These are phyloP conservation scores for Jacaranda mimosifolia DNA, from an alignment of 257 asterid genomes.

Conservation along the genomic window DNA sequence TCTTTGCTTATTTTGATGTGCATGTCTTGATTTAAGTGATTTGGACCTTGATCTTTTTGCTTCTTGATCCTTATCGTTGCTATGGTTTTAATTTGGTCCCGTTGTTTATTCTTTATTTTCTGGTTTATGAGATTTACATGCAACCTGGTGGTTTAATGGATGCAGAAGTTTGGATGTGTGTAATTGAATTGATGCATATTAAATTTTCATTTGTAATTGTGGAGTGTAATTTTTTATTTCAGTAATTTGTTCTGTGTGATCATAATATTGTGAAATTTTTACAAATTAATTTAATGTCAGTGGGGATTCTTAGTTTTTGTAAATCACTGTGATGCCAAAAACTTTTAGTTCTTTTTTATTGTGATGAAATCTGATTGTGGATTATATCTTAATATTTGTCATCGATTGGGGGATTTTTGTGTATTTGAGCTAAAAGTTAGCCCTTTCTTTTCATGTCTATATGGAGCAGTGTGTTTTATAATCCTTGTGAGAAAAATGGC, in stretches of 20 bases:
- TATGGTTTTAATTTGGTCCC: neutral
- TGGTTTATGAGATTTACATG: slow-evolving; percentile 14
- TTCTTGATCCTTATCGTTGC: slow-evolving; percentile 37
- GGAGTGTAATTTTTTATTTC: neutral
- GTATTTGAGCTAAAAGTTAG: slow-evolving; percentile 6
- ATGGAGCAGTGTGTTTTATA: slow-evolving; percentile 35
- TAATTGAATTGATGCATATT: neutral
- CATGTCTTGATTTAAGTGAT: slow-evolving; percentile 44
- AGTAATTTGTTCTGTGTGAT: slow-evolving; percentile 23
- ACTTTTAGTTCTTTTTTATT: neutral
- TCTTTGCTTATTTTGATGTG: slow-evolving; percentile 33
- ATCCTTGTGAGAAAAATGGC: slow-evolving; percentile 56
- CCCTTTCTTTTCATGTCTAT: slow-evolving; percentile 5
- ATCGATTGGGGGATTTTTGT: slow-evolving; percentile 25
- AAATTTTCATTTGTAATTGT: slow-evolving; percentile 1
- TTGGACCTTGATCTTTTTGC: slow-evolving; percentile 35
- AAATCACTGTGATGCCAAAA: no score
- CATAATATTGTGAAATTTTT: slow-evolving; percentile 7
- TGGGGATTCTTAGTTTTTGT: neutral
- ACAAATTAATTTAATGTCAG: slow-evolving; percentile 7
- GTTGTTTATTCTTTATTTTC: neutral
- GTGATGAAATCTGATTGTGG: neutral
- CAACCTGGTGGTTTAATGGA: neutral
- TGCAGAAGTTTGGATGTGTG: slow-evolving; percentile 1
- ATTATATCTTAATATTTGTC: neutral